Evolutionary conservation across 2,329 filamentous ascomycete species (phyloP).

Genomic region (Fusarium dimerum): DNA sequence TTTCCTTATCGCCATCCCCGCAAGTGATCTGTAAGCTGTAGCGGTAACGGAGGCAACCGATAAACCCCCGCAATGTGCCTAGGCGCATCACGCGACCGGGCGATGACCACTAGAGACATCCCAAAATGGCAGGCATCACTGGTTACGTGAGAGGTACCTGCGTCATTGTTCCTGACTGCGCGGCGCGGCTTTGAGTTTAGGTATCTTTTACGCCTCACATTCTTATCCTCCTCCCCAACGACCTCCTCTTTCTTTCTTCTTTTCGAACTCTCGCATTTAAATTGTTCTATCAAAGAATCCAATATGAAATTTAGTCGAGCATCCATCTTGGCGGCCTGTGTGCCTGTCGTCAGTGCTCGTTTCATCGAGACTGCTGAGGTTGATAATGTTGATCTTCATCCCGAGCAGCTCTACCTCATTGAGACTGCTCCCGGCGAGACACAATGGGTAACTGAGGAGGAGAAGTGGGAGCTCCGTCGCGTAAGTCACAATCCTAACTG

Average conservation of each 20-base stretch:
- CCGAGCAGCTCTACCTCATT: conserved; percentile 61
- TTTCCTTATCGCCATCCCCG: too few species aligned
- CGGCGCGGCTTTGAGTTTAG: background rate
- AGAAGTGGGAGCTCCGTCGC: conserved; percentile 89
- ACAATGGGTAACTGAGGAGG: conserved; percentile 85
- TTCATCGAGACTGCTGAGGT: conserved; percentile 56
- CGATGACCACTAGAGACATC: background rate
- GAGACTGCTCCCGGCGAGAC: conserved; percentile 84
- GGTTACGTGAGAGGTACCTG: background rate
- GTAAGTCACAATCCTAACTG: conserved; percentile 49
- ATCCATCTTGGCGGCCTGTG: conserved; percentile 55
- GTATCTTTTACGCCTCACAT: conserved; percentile 10
- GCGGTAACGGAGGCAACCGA: background rate
- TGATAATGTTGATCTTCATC: conserved; percentile 51
- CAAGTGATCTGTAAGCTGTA: too few species aligned
- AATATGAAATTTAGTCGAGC: conserved; percentile 55
- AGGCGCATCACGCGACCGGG: background rate
- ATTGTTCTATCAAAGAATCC: conserved; percentile 1
- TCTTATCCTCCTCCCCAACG: conserved; percentile 14
- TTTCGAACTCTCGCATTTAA: background rate
- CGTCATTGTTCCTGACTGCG: background rate
- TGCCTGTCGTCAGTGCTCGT: conserved; percentile 56
- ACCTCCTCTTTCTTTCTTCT: background rate
- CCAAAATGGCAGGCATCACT: background rate
- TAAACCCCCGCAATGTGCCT: background rate